A percentile compares a stretch with the other conserved stretches of the same genome.
Evolutionary conservation across 495 filamentous ascomycete species (phyloP).

Genomic region (Xanthoparmelia taractica): DNA sequence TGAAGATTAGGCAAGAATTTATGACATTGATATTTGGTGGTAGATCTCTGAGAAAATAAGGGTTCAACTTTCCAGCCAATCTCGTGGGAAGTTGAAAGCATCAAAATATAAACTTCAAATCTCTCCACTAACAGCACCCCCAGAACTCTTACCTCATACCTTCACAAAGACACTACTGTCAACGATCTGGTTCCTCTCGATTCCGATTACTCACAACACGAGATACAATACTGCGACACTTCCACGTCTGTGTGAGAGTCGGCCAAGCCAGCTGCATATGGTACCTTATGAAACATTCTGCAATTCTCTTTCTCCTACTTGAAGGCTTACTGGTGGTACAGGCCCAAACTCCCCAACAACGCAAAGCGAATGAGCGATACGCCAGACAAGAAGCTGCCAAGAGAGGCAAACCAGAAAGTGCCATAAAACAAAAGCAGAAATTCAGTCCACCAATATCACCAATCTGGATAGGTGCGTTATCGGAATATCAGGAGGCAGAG

Average conservation of each 20-base stretch:
- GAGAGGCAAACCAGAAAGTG: conserved; percentile 69
- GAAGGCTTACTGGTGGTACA: conserved; percentile 29
- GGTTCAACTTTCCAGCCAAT: no score
- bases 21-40: no score
- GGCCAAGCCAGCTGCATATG: conserved; percentile 2
- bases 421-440: conserved; percentile 59
- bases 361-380: conserved; percentile 78
- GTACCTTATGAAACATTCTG: background rate
- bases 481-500: background rate
- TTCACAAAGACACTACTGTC: background rate
- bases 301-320: background rate
- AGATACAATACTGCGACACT: background rate
- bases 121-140: no score
- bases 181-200: background rate
- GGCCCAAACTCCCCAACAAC: conserved; percentile 93
- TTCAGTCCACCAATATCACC: conserved; percentile 71
- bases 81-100: no score
- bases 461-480: conserved; percentile 70
- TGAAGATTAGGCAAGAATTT: no score
- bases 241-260: background rate
- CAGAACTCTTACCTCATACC: no score
- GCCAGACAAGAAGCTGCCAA: conserved; percentile 69
- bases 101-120: no score
- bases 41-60: no score
- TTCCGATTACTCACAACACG: background rate